Evolutionary conservation across 2,329 filamentous ascomycete species (phyloP).

Genomic region (Aureobasidium sp.): DNA sequence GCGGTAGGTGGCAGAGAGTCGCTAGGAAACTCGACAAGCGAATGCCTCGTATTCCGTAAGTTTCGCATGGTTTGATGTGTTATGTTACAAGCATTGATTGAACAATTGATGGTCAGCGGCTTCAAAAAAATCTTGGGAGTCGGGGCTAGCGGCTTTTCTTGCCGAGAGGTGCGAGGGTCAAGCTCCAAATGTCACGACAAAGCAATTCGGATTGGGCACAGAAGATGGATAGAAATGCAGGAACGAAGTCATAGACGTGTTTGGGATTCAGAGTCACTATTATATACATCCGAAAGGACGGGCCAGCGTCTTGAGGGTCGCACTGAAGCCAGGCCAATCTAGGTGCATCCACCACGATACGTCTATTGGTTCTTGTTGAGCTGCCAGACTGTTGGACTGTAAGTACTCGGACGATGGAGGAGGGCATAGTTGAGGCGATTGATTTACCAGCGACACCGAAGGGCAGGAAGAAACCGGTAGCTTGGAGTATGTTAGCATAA

Average conservation of each 20-base stretch:
- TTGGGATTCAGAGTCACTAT: slow-evolving; percentile 4
- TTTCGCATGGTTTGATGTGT: slow-evolving; percentile 63
- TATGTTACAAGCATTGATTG: slow-evolving; percentile 15
- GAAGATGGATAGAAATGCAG: neutral
- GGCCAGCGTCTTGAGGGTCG: slow-evolving; percentile 1
- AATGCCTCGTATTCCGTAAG: slow-evolving; percentile 67
- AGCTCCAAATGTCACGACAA: slow-evolving; percentile 5
- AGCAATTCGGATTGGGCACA: neutral
- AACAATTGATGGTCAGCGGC: slow-evolving; percentile 14
- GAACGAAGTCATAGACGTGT: neutral
- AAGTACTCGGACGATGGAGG: slow-evolving; percentile 19
- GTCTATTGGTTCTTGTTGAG: slow-evolving; percentile 51
- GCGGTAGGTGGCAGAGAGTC: slow-evolving; percentile 58
- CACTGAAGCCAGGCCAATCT: neutral
- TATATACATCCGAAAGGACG: slow-evolving; percentile 11
- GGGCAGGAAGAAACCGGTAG: slow-evolving; percentile 49
- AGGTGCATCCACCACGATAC: neutral
- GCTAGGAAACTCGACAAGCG: slow-evolving; percentile 51
- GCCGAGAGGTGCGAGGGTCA: slow-evolving; percentile 10
- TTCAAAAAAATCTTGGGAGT: slow-evolving; percentile 14
- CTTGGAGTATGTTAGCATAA: slow-evolving; percentile 37
- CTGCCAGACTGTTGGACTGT: slow-evolving; percentile 50
- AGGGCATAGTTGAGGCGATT: slow-evolving; percentile 22
- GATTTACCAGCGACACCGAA: slow-evolving; percentile 55
- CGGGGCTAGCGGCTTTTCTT: slow-evolving; percentile 10